Evolutionary conservation across 2,329 filamentous ascomycete species (phyloP).

Genomic region (Gaeumannomyces sp.): DNA sequence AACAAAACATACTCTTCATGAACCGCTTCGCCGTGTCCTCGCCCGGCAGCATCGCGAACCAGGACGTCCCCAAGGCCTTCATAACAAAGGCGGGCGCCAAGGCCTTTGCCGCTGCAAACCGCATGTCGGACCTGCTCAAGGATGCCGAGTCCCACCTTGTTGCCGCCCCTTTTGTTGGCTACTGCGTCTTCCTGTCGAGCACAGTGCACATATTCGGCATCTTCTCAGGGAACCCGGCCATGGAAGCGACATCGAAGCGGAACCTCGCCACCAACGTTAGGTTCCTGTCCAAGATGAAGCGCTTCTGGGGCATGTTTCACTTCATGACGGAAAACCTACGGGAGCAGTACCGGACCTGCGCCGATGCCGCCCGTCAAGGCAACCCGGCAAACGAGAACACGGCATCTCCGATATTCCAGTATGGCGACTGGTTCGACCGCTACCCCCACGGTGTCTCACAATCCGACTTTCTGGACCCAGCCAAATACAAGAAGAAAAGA

Average conservation of each 20-base stretch:
- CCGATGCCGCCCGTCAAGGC: slow-evolving; percentile 71
- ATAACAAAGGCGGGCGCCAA: slow-evolving; percentile 67
- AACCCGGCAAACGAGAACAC: slow-evolving; percentile 41
- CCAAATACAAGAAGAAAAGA: slow-evolving; percentile 62
- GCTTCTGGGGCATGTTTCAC: slow-evolving; percentile 97
- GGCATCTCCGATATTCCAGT: slow-evolving; percentile 73
- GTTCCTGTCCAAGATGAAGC: slow-evolving; percentile 91
- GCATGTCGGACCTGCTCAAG: slow-evolving; percentile 77
- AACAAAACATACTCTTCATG: slow-evolving; percentile 86
- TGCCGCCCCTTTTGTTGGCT: slow-evolving; percentile 87
- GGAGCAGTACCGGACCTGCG: slow-evolving; percentile 77
- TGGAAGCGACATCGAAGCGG: slow-evolving; percentile 73
- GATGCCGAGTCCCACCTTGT: slow-evolving; percentile 76
- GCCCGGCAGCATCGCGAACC: slow-evolving; percentile 55
- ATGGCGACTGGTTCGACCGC: slow-evolving; percentile 94
- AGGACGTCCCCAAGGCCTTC: slow-evolving; percentile 72
- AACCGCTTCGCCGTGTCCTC: slow-evolving; percentile 79
- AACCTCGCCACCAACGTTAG: slow-evolving; percentile 84
- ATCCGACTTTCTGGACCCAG: slow-evolving; percentile 74
- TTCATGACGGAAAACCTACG: slow-evolving; percentile 92
- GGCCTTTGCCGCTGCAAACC: slow-evolving; percentile 76
- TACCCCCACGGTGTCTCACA: slow-evolving; percentile 90
- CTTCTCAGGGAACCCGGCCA: slow-evolving; percentile 72
- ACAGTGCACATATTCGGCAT: slow-evolving; percentile 93
- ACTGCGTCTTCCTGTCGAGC: slow-evolving; percentile 87